phyloP scores from a whole-genome alignment of 2,329 filamentous ascomycete genomes.

The Colletotrichum chrysophilum region DNA sequence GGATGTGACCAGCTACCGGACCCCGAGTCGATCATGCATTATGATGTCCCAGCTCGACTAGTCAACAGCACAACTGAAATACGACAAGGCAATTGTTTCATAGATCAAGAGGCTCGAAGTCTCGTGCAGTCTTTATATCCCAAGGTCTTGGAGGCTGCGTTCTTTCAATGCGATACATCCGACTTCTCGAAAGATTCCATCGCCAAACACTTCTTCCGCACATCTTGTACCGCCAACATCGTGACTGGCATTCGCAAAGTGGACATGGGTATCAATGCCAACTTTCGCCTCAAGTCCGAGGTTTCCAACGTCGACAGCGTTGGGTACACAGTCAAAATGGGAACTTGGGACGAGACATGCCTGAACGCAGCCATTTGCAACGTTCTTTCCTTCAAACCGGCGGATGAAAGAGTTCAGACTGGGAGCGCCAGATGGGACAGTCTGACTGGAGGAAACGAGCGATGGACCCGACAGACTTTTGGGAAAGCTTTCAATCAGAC shows the following conservation, averaged over 20 bases:
- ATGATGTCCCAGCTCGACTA: neutral
- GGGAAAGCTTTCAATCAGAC: neutral
- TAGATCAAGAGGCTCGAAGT: neutral
- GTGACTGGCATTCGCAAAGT: neutral
- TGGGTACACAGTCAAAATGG: fast-evolving
- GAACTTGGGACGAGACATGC: neutral
- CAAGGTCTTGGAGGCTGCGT: neutral
- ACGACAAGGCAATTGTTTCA: neutral
- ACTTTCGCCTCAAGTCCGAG: neutral
- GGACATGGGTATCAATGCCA: neutral
- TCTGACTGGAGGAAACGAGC: neutral
- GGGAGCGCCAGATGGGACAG: neutral
- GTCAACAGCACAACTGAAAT: fast-evolving
- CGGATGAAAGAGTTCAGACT: neutral
- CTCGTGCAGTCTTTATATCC: neutral
- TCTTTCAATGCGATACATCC: neutral
- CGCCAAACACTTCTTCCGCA: neutral
- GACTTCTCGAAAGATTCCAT: too few relatives aligned
- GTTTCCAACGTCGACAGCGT: neutral
- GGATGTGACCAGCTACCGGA: neutral
- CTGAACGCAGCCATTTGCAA: neutral
- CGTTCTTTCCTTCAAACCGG: neutral
- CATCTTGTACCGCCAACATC: neutral
- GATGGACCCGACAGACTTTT: neutral
- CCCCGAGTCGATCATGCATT: neutral